Evolutionary conservation across 169 alveolate species (phyloP), one percentile per base, ranked within the genome.

Genomic region (Eimeria praecox): DNA sequence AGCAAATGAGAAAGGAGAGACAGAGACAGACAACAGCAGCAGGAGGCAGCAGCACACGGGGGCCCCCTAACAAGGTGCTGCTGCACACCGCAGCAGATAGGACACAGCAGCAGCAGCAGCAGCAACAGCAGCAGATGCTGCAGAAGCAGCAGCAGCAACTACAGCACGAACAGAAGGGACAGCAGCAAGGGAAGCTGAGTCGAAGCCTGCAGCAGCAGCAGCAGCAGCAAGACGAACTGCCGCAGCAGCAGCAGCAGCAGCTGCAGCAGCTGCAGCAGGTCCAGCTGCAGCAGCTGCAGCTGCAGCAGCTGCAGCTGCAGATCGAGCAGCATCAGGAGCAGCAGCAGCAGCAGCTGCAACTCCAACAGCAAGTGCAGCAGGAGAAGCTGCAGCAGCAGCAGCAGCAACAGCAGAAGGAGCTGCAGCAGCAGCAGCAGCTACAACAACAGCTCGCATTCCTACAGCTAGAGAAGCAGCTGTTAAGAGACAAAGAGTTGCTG

Each of bases 261-360:
- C 49, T 40, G n/a, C 49, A 78, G 24, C 59, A 38, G 2, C 24
- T 40, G 59, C 33, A 78, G 89, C 89, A 56, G 66, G n/a, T 56
- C 8, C 66, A 56, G 66, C 66, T 56, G 66, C 66, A 56, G 66
- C 66, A 56, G 59, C 89, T 9, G 64, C 49, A 33, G 59, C 89
- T 35, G 33, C 89, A 78, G 89, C 89, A 78, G 64, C 89, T 27
- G 89, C 89, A 38, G 59, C 59, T 10, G 64, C 89, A 78, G 40
- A 44, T 24, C 64, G 64, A 78, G 40, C 62, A 14, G 33, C 49
- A 78, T 6, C 89, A 78, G 64, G 40, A 44, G 27, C 89, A 78
- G 89, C 89, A 38, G 40, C 89, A 35, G 49, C 6, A 14, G 20
- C 66, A 56, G 66, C 66, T 56, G 66, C 89, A 78, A 5, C 64